phyloP scores from a whole-genome alignment of 176 grass and related monocot genomes.

The Oryza glaberrima region DNA sequence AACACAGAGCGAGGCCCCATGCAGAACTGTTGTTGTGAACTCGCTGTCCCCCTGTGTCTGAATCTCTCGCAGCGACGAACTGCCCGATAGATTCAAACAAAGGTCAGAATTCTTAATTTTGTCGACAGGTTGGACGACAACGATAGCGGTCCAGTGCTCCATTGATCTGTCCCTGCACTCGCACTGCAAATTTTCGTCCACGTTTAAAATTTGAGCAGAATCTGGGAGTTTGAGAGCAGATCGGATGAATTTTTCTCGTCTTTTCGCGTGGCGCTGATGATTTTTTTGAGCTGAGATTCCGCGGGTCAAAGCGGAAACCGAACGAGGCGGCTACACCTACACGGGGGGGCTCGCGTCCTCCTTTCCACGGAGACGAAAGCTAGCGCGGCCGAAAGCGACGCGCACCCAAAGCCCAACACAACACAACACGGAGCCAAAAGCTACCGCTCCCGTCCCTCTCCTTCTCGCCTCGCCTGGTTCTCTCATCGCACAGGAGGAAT shows the following conservation, averaged over 20 bases:
- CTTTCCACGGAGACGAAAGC: background rate
- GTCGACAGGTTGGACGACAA: background rate
- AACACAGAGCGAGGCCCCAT: background rate
- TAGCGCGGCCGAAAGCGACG: constrained; percentile 37
- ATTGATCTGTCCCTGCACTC: background rate
- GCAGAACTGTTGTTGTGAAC: constrained; percentile 14
- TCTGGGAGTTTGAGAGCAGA: background rate
- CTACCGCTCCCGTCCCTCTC: background rate
- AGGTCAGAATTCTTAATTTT: constrained; percentile 1
- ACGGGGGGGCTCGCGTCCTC: background rate
- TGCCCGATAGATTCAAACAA: constrained; percentile 19
- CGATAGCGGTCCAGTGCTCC: background rate
- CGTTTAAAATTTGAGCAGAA: background rate
- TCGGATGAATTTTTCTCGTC: background rate
- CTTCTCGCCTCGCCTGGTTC: background rate
- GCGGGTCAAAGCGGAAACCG: constrained; percentile 17
- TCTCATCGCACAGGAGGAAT: background rate
- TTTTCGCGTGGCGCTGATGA: constrained; percentile 2
- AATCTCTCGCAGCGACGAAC: background rate
- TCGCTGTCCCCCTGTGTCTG: constrained; percentile 22
- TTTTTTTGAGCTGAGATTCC: background rate
- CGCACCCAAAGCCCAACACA: background rate
- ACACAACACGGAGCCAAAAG: background rate
- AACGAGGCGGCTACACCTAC: constrained; percentile 17
- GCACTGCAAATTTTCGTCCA: background rate